These are phyloP conservation scores for Agrostemma githago DNA, from an alignment of 148 eudicot genomes.

Conservation along the genomic window DNA sequence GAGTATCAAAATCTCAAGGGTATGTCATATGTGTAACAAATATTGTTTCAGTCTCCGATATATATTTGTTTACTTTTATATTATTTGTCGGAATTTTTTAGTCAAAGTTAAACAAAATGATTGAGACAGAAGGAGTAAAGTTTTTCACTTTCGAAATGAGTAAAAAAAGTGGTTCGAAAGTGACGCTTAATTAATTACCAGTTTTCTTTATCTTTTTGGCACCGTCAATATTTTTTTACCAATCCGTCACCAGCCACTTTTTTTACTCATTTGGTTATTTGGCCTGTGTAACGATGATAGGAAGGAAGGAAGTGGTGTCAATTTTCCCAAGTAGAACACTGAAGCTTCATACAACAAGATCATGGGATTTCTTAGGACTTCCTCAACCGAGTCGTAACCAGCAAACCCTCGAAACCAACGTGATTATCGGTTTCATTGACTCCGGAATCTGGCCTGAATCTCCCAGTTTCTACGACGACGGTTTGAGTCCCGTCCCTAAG, in stretches of 20 bases:
- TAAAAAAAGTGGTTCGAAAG: too few species aligned
- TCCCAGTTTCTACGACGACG: slow-evolving; percentile 42
- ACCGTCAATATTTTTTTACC: too few species aligned
- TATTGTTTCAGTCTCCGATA: not conserved
- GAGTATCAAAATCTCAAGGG: slow-evolving; percentile 32
- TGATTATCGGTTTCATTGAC: slow-evolving; percentile 44
- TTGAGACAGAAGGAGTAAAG: too few species aligned
- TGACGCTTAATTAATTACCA: too few species aligned
- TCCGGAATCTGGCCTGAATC: slow-evolving; percentile 59
- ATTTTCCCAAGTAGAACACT: slow-evolving; percentile 42
- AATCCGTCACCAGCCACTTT: too few species aligned
- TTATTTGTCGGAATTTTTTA: not conserved
- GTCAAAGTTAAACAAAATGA: too few species aligned
- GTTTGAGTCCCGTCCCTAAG: slow-evolving; percentile 41
- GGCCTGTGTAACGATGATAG: not conserved
- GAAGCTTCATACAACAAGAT: slow-evolving; percentile 51
- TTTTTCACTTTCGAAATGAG: too few species aligned
- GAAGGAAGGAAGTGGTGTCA: slow-evolving; percentile 37
- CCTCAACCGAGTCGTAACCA: slow-evolving; percentile 3
- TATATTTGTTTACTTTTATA: not conserved
- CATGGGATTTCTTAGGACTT: slow-evolving; percentile 64
- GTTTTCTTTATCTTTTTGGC: too few species aligned
- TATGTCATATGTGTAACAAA: not conserved
- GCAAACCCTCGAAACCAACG: slow-evolving; percentile 27
- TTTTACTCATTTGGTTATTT: not conserved